Conservation (phyloP, 2,329 filamentous ascomycete species). For the Knoxdaviesia capensis region DNA sequence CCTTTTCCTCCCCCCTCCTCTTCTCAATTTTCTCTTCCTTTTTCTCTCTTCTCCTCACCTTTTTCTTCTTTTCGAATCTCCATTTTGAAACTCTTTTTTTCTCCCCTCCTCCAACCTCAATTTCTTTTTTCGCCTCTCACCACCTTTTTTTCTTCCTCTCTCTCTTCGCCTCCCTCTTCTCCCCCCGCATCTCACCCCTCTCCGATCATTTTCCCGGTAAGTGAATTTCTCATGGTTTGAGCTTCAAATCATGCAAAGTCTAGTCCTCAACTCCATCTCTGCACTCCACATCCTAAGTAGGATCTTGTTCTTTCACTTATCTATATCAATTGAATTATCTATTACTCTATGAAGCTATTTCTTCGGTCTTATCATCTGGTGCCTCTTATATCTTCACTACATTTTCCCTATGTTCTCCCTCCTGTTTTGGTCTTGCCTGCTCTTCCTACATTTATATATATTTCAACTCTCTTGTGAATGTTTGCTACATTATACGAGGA, state of each 20-base stretch:
- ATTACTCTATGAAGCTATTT: neutral
- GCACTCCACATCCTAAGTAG: too few species aligned
- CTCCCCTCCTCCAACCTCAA: slow-evolving; percentile 12
- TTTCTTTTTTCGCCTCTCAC: slow-evolving; percentile 8
- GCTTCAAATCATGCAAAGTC: too few species aligned
- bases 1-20: slow-evolving; percentile 9
- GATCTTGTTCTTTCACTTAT: neutral
- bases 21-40: slow-evolving; percentile 9
- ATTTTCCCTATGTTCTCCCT: neutral
- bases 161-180: slow-evolving; percentile 9
- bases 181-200: slow-evolving; percentile 8
- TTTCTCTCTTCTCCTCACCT: slow-evolving; percentile 6
- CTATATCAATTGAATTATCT: neutral
- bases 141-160: slow-evolving; percentile 8
- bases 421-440: too few species aligned
- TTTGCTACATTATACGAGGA: too few species aligned
- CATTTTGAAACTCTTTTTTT: slow-evolving; percentile 4
- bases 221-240: too few species aligned
- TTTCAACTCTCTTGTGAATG: too few species aligned
- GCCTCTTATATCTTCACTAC: neutral
- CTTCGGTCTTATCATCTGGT: neutral
- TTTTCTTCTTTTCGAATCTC: neutral
- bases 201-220: too few species aligned
- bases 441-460: too few species aligned
- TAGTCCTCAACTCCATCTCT: too few species aligned